A percentile compares a stretch with the other conserved stretches of the same genome.
Evolutionary conservation across 1,139 yeast genomes (phyloP).

Genomic region (Lodderomyces pseudojiufengensis): DNA sequence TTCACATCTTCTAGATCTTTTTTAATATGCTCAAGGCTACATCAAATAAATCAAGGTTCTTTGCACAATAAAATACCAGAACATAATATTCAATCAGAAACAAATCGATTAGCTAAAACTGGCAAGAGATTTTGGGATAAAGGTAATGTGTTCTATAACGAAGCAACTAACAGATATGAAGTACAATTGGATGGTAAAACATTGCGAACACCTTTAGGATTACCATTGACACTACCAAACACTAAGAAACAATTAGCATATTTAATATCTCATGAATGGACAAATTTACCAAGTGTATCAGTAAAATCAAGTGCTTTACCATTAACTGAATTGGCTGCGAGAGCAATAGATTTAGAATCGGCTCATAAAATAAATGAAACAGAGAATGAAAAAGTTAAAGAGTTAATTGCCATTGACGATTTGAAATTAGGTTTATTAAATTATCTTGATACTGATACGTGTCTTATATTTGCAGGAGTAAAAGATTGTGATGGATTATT

Average conservation of each 20-base stretch:
- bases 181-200: slow-evolving; percentile 73
- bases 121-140: slow-evolving; percentile 82
- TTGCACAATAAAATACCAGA: slow-evolving; percentile 41
- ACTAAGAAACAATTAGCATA: slow-evolving; percentile 63
- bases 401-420: slow-evolving; percentile 49
- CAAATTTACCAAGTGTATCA: slow-evolving; percentile 62
- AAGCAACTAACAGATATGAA: slow-evolving; percentile 31
- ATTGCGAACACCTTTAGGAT: slow-evolving; percentile 81
- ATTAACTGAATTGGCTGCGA: slow-evolving; percentile 77
- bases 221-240: slow-evolving; percentile 61
- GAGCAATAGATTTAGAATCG: slow-evolving; percentile 69
- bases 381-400: slow-evolving; percentile 32
- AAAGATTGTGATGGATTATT: slow-evolving; percentile 81
- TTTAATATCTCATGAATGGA: slow-evolving; percentile 86
- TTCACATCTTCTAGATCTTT: background rate
- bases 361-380: slow-evolving; percentile 20
- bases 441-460: slow-evolving; percentile 89
- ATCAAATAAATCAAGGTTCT: no score
- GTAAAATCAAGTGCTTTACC: slow-evolving; percentile 82
- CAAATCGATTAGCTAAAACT: slow-evolving; percentile 70
- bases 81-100: slow-evolving; percentile 53
- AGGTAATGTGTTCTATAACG: slow-evolving; percentile 47
- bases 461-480: slow-evolving; percentile 78
- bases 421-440: slow-evolving; percentile 60
- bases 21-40: no score